Evolutionary conservation across 1,284 basidiomycete species (phyloP), one percentile per base, ranked within the genome.

Genomic region (Inonotus obliquus): DNA sequence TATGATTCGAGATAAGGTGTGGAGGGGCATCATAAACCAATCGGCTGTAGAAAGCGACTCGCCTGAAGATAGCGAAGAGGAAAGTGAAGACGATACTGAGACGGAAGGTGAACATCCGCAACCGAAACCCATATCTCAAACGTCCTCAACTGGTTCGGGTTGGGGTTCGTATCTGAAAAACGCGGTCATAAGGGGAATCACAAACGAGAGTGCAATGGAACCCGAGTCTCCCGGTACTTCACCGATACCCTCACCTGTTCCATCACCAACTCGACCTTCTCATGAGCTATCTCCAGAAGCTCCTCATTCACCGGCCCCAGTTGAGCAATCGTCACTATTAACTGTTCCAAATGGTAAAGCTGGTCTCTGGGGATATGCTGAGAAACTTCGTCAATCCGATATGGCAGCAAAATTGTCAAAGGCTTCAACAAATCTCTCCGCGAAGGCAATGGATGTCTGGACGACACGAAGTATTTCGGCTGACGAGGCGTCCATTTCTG

Each of bases 171-270:
- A 82, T 47, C 69, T 89, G 11, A 82, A 85, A 9, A 81, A 74
- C 58, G 82, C 81, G 13, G 80, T 90, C 17, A 89, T 87, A 86
- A 79, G 81, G 67, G 87, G 88, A 7, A 85, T 91, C 64, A 89
- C 86, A 1, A 91, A 89, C 67, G 84, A 87, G 70, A 82, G 79
- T 59, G 82, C 86, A 0, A 86, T 87, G 85, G 86, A 87, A 19
- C 17, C 81, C 1, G 41, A 44, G 17, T 79, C 82, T 4, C 80
- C 82, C 1, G 66, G 72, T 17, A 72, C 67, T 1, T 69, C 75
- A n/a, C 70, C 74, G 29, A 61, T 69, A 6, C 69, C 76, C 4
- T 68, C 70, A 3, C 67, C 68, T 2, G 68, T 72, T 21, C 68
- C 71, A 13, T 69, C 73, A 2, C 67, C 73, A 0, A 67, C 72